Percentiles rank a stretch among this genome's conserved stretches.
Evolutionary conservation across 805 yeast genomes (phyloP).

Genomic region (Myxozyma lipomycoides): DNA sequence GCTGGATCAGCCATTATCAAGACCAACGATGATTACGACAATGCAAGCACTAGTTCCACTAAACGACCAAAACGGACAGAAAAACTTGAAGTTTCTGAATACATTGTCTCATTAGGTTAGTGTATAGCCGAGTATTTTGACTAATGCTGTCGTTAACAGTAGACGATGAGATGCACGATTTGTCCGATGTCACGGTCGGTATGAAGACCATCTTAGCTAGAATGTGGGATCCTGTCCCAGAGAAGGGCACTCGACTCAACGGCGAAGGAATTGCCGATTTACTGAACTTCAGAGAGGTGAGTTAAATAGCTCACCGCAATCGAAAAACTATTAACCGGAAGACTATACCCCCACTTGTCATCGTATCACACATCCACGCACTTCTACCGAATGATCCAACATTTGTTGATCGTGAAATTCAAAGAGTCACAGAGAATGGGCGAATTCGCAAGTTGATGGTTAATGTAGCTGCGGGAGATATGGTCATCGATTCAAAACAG

Average conservation of each 20-base stretch:
- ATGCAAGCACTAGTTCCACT: conserved; percentile 2
- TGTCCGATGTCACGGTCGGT: conserved; percentile 29
- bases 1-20: conserved; percentile 18
- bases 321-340: background rate
- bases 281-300: conserved; percentile 30
- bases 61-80: conserved; percentile 4
- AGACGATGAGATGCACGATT: conserved; percentile 20
- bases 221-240: conserved; percentile 38
- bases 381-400: conserved; percentile 38
- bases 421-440: conserved; percentile 29
- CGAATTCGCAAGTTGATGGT: conserved; percentile 33
- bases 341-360: conserved; percentile 35
- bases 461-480: conserved; percentile 35
- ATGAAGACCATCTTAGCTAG: conserved; percentile 29
- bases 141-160: background rate
- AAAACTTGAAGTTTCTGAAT: conserved; percentile 10
- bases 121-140: background rate
- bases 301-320: background rate
- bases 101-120: conserved; percentile 14
- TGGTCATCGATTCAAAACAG: conserved; percentile 32
- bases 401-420: conserved; percentile 37
- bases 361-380: conserved; percentile 38
- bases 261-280: conserved; percentile 31
- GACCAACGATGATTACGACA: conserved; percentile 7
- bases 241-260: conserved; percentile 31